Base-by-base conservation (phyloP, 2,329 filamentous ascomycete genomes). In the Trichoderma oligosporum region DNA sequence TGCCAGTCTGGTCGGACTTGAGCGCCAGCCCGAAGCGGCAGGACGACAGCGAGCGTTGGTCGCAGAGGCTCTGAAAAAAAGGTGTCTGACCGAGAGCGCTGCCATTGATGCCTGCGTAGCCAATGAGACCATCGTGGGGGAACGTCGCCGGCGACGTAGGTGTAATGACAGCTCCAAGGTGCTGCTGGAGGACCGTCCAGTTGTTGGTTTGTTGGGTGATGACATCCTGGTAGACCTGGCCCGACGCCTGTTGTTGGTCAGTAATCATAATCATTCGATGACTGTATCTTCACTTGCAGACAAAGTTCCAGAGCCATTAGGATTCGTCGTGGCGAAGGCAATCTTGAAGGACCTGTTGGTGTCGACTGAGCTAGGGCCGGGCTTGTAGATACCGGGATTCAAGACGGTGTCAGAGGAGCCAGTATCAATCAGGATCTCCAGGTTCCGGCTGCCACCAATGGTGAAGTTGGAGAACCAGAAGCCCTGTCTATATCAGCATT, bases 391-490 rank as follows among this genome's bases (percentile, higher is more conserved):
- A 7, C 60, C 61, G 3, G 63, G 63, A 45, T 61, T 63, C 42
- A 62, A 14, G 7, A 62, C 61, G 45, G 54, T 48, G 16, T 62
- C 61, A 8, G 61, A 58, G 20, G 61, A 61, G n/a, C 62, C 61
- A 8, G 63, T 62, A 42, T 62, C 58, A 36, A 64, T 61, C 16
- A 64, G 42, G 18, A 63, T 58, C 38, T 61, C 51, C 18, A 64
- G 61, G 18, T 63, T 46, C 8, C 48, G 22, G 49, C 61, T 63
- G 16, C 53, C 62, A 7, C 63, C 62, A 9, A 63, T 49, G 22
- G 56, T 60, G 35, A 62, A 63, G 41, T 63, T 56, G 16, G 61
- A 58, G 42, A 62, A 64, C 63, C 61, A 64, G 47, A 62, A 63
- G 27, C 61, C 61, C 63, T 63, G 25, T 44, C 4, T 9, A 27